Percentiles rank a stretch among this genome's conserved stretches.
These are phyloP conservation scores for Thalia dealbata DNA, from an alignment of 176 grass and related monocot species.

Conservation along the genomic window DNA sequence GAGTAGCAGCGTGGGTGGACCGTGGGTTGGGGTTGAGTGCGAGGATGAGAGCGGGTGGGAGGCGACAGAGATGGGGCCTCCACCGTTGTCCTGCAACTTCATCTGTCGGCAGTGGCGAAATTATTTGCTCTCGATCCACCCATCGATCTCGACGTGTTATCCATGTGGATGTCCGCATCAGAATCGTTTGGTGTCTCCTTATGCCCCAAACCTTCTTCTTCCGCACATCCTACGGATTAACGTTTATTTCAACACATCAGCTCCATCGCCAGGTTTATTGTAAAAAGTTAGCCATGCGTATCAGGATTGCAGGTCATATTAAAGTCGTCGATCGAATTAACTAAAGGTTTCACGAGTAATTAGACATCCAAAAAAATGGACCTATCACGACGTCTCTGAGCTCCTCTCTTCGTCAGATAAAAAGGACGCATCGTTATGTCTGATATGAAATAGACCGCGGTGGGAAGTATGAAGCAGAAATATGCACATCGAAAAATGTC, in stretches of 20 bases:
- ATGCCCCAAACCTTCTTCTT: neutral
- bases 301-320: too few relatives aligned
- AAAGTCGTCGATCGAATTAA: too few relatives aligned
- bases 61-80: neutral
- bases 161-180: neutral
- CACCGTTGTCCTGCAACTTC: neutral
- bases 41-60: neutral
- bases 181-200: neutral
- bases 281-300: too few relatives aligned
- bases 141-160: neutral
- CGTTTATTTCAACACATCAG: neutral
- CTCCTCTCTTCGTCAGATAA: neutral
- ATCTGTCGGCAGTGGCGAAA: neutral
- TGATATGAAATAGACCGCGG: neutral
- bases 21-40: neutral
- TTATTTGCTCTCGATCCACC: neutral
- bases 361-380: too few relatives aligned
- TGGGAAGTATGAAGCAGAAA: neutral
- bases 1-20: neutral
- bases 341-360: too few relatives aligned
- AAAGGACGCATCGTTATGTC: neutral
- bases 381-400: too few relatives aligned
- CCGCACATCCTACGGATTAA: neutral
- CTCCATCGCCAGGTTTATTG: neutral
- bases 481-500: neutral